Base-by-base conservation (phyloP, 2,329 filamentous ascomycete genomes). In the Penicillium sp. region DNA sequence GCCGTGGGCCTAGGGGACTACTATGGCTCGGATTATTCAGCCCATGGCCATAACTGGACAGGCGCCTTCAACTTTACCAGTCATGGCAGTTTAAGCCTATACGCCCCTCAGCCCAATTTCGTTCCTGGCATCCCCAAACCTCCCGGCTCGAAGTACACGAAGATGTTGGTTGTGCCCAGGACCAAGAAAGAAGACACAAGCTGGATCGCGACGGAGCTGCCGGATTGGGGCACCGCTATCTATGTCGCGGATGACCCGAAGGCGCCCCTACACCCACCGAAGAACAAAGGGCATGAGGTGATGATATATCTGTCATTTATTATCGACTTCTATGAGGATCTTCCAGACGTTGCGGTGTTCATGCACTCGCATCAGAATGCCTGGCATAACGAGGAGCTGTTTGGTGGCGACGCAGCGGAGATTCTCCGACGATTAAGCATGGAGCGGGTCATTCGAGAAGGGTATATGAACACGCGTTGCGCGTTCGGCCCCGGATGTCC, bases 261-360 rank as follows among this genome's bases (percentile, higher is more conserved):
- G 26, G 80, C 84, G 7, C 75, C 79, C 26, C 70, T 84, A 22
- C 84, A 84, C 67, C 78, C 84, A 0, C 83, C 84, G 6, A 81
- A 81, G 68, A 87, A 88, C 65, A 87, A 88, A 70, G 87, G 86
- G 47, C 82, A 86, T 68, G 87, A 89, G 73, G 84, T 85, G 26
- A 88, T 88, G 82, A 79, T 82, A 13, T 89, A 89, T 72, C 78
- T 89, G 53, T 85, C 84, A 47, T 88, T 86, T 73, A 84, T 89
- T 63, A 86, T 89, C 70, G 85, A 89, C 65, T 80, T 87, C 70
- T 89, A 89, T 73, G 77, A 87, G 47, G 74, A 82, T 13, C 80
- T 89, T 2, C 81, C 85, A 1, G 86, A 89, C 66, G 81, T 87
- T 22, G 78, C 83, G 47, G 81, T 88, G 54, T 89, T 89, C 75